phyloP scores from a whole-genome alignment of 192 early-diverging fungal species.

The Bifiguratus adelaidae region DNA sequence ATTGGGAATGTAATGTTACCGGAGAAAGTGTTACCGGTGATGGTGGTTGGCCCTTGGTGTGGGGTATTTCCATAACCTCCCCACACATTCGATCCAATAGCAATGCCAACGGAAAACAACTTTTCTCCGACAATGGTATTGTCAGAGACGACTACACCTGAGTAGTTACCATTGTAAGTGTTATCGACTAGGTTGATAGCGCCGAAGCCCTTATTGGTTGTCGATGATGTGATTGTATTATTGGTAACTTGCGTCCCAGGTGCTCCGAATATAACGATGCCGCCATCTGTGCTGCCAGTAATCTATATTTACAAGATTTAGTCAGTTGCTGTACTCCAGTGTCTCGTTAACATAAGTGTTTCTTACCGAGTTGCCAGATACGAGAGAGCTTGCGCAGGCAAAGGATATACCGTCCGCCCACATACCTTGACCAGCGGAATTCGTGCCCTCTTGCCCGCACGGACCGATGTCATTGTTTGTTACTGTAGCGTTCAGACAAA shows the following conservation, averaged over 20 bases:
- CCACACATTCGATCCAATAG: neutral
- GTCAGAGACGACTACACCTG: neutral
- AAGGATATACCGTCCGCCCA: conserved; percentile 1
- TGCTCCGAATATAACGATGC: conserved; percentile 1
- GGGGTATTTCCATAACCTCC: neutral
- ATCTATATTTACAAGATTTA: neutral
- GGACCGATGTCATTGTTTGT: conserved; percentile 1
- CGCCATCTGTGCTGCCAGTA: neutral
- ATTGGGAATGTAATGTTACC: neutral
- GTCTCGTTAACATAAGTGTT: neutral
- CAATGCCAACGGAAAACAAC: neutral
- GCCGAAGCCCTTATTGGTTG: neutral
- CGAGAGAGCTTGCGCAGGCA: neutral
- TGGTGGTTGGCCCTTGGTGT: neutral
- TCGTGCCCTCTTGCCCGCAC: neutral
- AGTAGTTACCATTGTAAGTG: neutral
- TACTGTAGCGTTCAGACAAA: neutral
- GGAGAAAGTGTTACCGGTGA: neutral
- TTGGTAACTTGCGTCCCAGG: neutral
- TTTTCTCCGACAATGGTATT: neutral
- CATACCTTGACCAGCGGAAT: neutral
- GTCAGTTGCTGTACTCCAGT: neutral
- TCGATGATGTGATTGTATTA: neutral
- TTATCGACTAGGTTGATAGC: neutral
- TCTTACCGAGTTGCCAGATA: conserved; percentile 1